These are phyloP conservation scores for Drechslerella dactyloides DNA, from an alignment of 2,329 filamentous ascomycete species.

Conservation along the genomic window DNA sequence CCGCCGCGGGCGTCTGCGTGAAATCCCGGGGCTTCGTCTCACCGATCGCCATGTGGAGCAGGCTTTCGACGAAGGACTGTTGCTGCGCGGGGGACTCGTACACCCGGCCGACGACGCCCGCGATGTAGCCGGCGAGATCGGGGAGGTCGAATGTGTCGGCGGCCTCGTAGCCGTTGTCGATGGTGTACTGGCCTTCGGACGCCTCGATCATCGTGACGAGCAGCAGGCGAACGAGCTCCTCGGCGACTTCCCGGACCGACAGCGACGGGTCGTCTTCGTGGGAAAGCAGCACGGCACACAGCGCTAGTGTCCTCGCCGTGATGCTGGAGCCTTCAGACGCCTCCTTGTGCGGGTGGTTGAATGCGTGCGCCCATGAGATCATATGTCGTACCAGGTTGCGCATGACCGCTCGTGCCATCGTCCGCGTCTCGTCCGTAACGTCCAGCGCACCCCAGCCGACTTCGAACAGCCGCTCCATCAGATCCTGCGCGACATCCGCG, in stretches of 20 bases:
- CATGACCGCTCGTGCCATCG: constrained; percentile 14
- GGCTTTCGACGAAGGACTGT: constrained; percentile 19
- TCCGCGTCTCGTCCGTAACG: neutral
- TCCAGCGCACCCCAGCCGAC: constrained; percentile 33
- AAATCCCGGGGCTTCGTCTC: constrained; percentile 19
- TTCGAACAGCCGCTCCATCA: constrained; percentile 38
- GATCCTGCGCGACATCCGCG: constrained; percentile 29
- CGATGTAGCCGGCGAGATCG: constrained; percentile 27
- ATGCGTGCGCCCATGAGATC: constrained; percentile 37
- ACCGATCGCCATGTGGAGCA: constrained; percentile 27
- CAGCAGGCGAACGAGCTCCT: constrained; percentile 35
- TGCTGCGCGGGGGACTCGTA: constrained; percentile 19
- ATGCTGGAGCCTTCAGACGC: constrained; percentile 37
- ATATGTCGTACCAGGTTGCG: constrained; percentile 23
- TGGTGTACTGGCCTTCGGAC: constrained; percentile 8
- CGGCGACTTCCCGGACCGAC: constrained; percentile 14
- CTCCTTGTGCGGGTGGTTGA: constrained; percentile 42
- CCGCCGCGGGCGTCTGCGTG: constrained; percentile 16
- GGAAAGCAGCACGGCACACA: constrained; percentile 15
- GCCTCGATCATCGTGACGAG: constrained; percentile 41
- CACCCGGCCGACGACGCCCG: constrained; percentile 14
- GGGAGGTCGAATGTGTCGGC: constrained; percentile 30
- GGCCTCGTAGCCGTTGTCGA: neutral
- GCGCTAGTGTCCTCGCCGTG: constrained; percentile 34
- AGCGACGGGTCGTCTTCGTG: constrained; percentile 13